phyloP scores from a whole-genome alignment of 352 stramenopile genomes.

The Pythium sukuiense region DNA sequence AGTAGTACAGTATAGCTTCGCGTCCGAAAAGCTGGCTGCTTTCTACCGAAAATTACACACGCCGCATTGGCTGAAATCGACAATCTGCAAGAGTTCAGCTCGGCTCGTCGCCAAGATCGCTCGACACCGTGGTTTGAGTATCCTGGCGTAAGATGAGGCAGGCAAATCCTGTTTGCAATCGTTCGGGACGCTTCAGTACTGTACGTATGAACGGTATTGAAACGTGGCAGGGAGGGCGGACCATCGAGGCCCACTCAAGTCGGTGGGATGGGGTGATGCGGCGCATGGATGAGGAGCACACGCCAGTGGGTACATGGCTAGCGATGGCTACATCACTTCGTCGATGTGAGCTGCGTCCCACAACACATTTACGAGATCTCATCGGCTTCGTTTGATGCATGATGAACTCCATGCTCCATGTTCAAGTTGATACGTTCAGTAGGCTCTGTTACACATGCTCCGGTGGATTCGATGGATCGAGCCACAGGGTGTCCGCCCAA shows the following conservation, averaged over 20 bases:
- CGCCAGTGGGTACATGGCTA: not conserved
- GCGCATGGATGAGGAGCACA: not conserved
- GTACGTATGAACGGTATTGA: not conserved
- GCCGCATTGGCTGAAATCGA: not conserved
- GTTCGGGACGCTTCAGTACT: not conserved
- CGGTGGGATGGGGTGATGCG: not conserved
- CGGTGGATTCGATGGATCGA: not conserved
- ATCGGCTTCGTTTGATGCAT: not conserved
- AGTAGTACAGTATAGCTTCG: no score
- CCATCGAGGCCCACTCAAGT: not conserved
- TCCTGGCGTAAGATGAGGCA: not conserved
- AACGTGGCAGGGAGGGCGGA: not conserved
- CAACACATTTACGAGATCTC: conserved; percentile 2
- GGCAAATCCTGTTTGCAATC: not conserved
- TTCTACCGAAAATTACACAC: not conserved
- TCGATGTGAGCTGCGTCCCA: not conserved
- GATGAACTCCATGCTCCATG: not conserved
- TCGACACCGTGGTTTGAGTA: no score
- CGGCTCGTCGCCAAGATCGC: no score
- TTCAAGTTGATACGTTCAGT: conserved; percentile 1
- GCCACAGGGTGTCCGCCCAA: not conserved
- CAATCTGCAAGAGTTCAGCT: not conserved
- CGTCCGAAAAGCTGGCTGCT: no score
- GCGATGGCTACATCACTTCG: conserved; percentile 4
- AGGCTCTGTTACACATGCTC: not conserved